A percentile compares a stretch with the other conserved stretches of the same genome.
These are phyloP conservation scores for Metschnikowia cerradonensis DNA, from an alignment of 805 yeast genomes.

Conservation along the genomic window DNA sequence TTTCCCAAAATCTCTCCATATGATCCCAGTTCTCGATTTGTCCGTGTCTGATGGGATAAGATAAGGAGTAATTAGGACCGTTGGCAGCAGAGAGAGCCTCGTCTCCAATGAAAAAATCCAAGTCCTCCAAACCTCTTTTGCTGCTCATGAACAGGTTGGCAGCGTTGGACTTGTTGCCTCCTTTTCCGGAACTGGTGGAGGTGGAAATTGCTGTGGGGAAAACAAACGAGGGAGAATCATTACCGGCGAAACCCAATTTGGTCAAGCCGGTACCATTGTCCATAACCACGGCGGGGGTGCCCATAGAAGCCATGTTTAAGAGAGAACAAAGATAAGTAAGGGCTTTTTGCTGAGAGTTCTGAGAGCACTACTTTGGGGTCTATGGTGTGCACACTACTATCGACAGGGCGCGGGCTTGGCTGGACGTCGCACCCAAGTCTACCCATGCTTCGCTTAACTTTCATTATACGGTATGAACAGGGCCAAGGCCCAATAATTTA, in stretches of 20 bases:
- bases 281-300: conserved; percentile 94
- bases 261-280: conserved; percentile 98
- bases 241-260: conserved; percentile 97
- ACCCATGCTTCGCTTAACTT: not conserved
- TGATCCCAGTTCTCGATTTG: conserved; percentile 99
- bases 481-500: conserved; percentile 3
- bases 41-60: conserved; percentile 94
- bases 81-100: conserved; percentile 91
- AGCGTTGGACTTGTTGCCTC: conserved; percentile 34
- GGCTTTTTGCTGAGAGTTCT: not conserved
- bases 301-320: conserved; percentile 34
- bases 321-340: conserved; percentile 2
- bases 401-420: not conserved
- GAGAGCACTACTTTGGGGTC: not conserved
- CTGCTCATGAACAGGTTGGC: conserved; percentile 45
- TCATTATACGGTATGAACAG: conserved; percentile 4
- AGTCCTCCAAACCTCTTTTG: conserved; percentile 88
- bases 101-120: conserved; percentile 93
- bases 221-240: conserved; percentile 94
- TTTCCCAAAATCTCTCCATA: conserved; percentile 99
- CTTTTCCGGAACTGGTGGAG: conserved; percentile 43
- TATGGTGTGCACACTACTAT: conserved; percentile 8
- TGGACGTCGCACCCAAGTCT: not conserved
- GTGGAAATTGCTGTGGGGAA: conserved; percentile 97
- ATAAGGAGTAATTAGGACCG: conserved; percentile 81